These are phyloP conservation scores for Rhododendron griersonianum DNA, from an alignment of 148 eudicot genomes.

Conservation along the genomic window DNA sequence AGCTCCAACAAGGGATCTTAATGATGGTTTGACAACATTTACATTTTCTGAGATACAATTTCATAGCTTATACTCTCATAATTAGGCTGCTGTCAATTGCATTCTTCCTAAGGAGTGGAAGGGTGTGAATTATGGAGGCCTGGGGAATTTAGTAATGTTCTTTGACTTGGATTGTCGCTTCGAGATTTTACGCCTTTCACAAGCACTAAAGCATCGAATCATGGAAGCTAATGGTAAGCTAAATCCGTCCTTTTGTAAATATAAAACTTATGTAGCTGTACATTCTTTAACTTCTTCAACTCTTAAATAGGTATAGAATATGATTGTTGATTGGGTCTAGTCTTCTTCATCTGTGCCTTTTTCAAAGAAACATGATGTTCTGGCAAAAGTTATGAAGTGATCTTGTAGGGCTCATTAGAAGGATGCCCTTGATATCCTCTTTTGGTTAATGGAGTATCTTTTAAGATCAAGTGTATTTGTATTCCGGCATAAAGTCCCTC, in stretches of 20 bases:
- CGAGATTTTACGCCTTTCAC: constrained; percentile 58
- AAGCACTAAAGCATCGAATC: constrained; percentile 43
- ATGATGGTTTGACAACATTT: background rate
- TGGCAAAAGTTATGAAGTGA: background rate
- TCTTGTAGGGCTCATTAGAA: background rate
- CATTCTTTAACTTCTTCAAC: background rate
- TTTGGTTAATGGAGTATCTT: background rate
- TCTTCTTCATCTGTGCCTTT: background rate
- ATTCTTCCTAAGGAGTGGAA: constrained; percentile 84
- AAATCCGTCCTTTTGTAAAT: background rate
- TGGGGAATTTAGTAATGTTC: constrained; percentile 56
- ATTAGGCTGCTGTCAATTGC: constrained; percentile 64
- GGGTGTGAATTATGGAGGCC: constrained; percentile 72
- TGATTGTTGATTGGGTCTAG: background rate
- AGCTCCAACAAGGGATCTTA: background rate
- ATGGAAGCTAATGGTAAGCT: constrained; percentile 29
- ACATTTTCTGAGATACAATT: background rate
- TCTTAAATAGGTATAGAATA: background rate
- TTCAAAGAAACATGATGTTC: background rate
- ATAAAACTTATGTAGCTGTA: background rate
- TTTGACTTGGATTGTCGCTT: constrained; percentile 93
- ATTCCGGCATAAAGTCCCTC: background rate
- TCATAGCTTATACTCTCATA: background rate
- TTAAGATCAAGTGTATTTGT: background rate
- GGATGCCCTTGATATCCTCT: background rate